A percentile compares a stretch with the other conserved stretches of the same genome.
Evolutionary conservation across 2,329 filamentous ascomycete genomes (phyloP).

Genomic region (Thielaviopsis ethacetica): DNA sequence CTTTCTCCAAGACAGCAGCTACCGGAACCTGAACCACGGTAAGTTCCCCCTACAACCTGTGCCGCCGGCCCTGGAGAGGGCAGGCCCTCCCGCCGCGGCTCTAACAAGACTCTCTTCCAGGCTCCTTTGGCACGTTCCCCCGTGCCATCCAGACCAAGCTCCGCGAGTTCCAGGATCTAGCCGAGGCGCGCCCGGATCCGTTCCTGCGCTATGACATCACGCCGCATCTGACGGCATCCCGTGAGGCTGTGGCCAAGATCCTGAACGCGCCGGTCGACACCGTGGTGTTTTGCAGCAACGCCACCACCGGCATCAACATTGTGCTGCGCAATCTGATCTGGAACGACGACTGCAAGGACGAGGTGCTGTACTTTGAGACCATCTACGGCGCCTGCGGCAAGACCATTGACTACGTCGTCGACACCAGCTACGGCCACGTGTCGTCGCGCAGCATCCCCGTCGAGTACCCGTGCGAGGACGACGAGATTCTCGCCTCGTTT

Average conservation of each 20-base stretch:
- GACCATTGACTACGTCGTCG: constrained; percentile 52
- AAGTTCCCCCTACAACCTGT: constrained; percentile 12
- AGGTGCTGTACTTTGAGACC: constrained; percentile 63
- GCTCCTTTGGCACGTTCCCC: constrained; percentile 70
- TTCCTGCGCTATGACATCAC: constrained; percentile 60
- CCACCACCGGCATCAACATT: constrained; percentile 62
- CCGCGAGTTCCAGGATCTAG: constrained; percentile 46
- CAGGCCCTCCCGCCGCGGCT: constrained; percentile 8
- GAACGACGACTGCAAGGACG: constrained; percentile 53
- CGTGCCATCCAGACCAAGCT: constrained; percentile 40
- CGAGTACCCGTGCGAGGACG: constrained; percentile 54
- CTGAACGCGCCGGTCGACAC: constrained; percentile 50
- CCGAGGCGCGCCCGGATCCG: constrained; percentile 53
- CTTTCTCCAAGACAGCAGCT: constrained; percentile 22
- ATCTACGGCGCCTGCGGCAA: constrained; percentile 68
- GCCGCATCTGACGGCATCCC: constrained; percentile 43
- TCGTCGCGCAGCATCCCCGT: constrained; percentile 39
- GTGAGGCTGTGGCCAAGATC: constrained; percentile 45
- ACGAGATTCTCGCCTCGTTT: constrained; percentile 47
- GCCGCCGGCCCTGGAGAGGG: background rate
- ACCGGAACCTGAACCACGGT: constrained; percentile 68
- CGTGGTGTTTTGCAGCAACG: constrained; percentile 66
- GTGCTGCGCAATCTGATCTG: constrained; percentile 62
- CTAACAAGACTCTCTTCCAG: constrained; percentile 21
- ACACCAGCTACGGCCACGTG: constrained; percentile 37